Conservation (phyloP, 768 basidiomycete species). For the Panus rudis region DNA sequence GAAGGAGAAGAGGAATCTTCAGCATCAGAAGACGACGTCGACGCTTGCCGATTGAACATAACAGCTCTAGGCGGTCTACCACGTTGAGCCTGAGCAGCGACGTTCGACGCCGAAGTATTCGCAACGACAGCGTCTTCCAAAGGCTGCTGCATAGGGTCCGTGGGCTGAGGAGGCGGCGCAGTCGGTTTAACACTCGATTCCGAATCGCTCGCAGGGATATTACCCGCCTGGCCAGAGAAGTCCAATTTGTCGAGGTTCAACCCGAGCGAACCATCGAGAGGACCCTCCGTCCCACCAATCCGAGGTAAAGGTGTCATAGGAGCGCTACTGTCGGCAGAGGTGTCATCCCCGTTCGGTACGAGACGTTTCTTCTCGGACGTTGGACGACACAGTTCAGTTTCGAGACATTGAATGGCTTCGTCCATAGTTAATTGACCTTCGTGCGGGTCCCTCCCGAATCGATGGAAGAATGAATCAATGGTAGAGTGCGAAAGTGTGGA, state of each 20-base stretch:
- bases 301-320: conserved; percentile 39
- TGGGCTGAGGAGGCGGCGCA: conserved; percentile 25
- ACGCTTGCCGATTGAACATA: conserved; percentile 24
- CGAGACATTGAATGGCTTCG: conserved; percentile 79
- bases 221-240: conserved; percentile 51
- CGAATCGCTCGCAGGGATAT: conserved; percentile 13
- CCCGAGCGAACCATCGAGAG: conserved; percentile 22
- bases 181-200: conserved; percentile 7
- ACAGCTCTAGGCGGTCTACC: conserved; percentile 7
- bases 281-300: conserved; percentile 35
- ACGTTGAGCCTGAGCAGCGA: too few relatives aligned
- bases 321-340: conserved; percentile 39
- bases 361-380: conserved; percentile 63
- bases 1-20: conserved; percentile 4
- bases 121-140: conserved; percentile 19
- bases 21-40: conserved; percentile 14
- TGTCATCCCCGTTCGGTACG: conserved; percentile 42
- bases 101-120: background rate
- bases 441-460: conserved; percentile 54
- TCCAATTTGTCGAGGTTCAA: conserved; percentile 46
- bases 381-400: conserved; percentile 73
- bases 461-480: conserved; percentile 74
- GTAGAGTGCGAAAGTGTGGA: conserved; percentile 82
- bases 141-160: conserved; percentile 43
- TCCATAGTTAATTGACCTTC: conserved; percentile 71